Evolutionary conservation across 345 rosid species (phyloP).

Genomic region (Salix dunnii): DNA sequence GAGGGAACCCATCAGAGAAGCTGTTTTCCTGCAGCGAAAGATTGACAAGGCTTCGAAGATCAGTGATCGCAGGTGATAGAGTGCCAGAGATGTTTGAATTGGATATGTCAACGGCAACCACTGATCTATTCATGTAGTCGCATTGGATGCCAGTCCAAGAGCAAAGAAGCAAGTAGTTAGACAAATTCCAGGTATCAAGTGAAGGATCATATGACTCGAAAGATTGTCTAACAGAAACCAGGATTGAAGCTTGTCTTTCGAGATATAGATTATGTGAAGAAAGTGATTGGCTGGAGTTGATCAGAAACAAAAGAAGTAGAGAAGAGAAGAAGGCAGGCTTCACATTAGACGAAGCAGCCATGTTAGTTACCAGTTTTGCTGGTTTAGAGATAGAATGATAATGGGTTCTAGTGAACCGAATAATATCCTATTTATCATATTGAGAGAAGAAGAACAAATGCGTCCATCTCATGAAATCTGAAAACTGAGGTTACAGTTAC

Average conservation of each 20-base stretch:
- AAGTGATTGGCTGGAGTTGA: conserved; percentile 21
- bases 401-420: conserved; percentile 10
- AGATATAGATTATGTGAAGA: conserved; percentile 38
- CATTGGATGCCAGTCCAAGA: conserved; percentile 56
- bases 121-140: conserved; percentile 32
- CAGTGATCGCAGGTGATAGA: conserved; percentile 46
- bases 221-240: conserved; percentile 47
- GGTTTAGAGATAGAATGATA: neutral
- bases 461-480: neutral
- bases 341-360: conserved; percentile 17
- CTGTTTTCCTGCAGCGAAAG: conserved; percentile 45
- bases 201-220: conserved; percentile 45
- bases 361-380: neutral
- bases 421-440: conserved; percentile 10
- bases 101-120: conserved; percentile 53
- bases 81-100: conserved; percentile 53
- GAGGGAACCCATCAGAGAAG: conserved; percentile 38
- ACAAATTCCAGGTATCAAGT: conserved; percentile 47
- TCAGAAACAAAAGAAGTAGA: conserved; percentile 20
- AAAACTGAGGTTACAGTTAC: neutral
- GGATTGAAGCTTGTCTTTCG: conserved; percentile 50
- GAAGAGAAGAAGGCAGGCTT: conserved; percentile 15
- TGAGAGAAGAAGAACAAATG: neutral
- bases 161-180: conserved; percentile 46
- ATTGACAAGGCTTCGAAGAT: conserved; percentile 34